These are phyloP conservation scores for Taphrina communis DNA, from an alignment of 1,139 yeast genomes.

Conservation along the genomic window DNA sequence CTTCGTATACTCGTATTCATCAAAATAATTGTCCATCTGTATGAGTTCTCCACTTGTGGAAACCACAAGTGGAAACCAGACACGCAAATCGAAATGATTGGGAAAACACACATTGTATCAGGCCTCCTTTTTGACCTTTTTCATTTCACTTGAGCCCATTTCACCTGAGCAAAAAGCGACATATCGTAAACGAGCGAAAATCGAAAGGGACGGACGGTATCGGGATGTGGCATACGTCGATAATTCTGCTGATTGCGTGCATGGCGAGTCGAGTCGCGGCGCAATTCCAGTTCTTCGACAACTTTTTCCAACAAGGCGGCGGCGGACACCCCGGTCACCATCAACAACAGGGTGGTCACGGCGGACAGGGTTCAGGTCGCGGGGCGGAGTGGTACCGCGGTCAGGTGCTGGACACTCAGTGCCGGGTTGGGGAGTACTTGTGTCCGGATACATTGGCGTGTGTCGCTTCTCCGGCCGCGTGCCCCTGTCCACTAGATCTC, in stretches of 20 bases:
- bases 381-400: conserved; percentile 36
- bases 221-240: not conserved
- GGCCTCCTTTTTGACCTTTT: too few species aligned
- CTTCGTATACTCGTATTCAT: too few species aligned
- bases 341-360: conserved; percentile 23
- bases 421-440: conserved; percentile 16
- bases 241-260: not conserved
- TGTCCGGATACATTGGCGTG: conserved; percentile 37
- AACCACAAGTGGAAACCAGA: too few species aligned
- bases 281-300: conserved; percentile 40
- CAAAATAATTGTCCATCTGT: too few species aligned
- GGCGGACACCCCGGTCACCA: not conserved
- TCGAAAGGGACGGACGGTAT: not conserved
- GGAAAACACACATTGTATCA: too few species aligned
- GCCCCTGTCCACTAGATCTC: conserved; percentile 32
- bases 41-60: too few species aligned
- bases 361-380: not conserved
- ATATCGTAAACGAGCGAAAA: too few species aligned
- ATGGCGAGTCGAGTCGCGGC: conserved; percentile 9
- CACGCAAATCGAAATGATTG: too few species aligned
- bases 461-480: conserved; percentile 14
- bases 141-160: too few species aligned
- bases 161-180: too few species aligned
- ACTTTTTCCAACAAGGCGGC: conserved; percentile 30
- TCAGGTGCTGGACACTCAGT: conserved; percentile 24